Evolutionary conservation across 306 rosid species (phyloP).

Genomic region (Clitoria ternatea): DNA sequence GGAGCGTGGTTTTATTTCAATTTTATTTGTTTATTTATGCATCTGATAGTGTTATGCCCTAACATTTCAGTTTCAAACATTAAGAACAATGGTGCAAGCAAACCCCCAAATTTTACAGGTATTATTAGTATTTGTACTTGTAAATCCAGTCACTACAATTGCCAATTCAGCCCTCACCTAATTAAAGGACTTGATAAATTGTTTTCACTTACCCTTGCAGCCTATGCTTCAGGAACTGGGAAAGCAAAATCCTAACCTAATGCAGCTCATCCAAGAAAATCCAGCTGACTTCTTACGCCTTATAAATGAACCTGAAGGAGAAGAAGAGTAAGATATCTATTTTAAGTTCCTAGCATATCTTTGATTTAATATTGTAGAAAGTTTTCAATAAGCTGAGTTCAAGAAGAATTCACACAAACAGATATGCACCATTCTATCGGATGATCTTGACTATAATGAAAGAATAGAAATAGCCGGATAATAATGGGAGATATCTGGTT

Average conservation of each 20-base stretch:
- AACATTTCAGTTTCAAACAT: constrained; percentile 55
- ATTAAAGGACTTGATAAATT: neutral
- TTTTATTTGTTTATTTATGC: neutral
- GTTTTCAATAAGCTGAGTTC: neutral
- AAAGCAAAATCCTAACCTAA: constrained; percentile 72
- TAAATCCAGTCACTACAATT: constrained; percentile 1
- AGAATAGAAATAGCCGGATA: neutral
- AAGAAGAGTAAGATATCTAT: constrained; percentile 54
- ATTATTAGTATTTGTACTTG: constrained; percentile 6
- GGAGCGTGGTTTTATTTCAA: neutral
- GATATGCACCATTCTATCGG: neutral
- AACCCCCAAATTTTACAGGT: constrained; percentile 91
- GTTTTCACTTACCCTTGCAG: constrained; percentile 36
- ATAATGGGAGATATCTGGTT: neutral
- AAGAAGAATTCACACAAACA: neutral
- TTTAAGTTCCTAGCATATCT: constrained; percentile 1
- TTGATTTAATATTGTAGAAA: neutral
- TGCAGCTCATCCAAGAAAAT: constrained; percentile 69
- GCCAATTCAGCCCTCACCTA: neutral
- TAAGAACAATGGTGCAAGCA: constrained; percentile 77
- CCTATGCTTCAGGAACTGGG: constrained; percentile 92
- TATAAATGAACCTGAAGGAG: constrained; percentile 82
- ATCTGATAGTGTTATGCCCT: neutral
- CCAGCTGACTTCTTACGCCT: constrained; percentile 71
- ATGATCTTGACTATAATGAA: neutral